Percentiles rank a stretch among this genome's conserved stretches.
These are phyloP conservation scores for Rhodotorula sp. DNA, from an alignment of 1,284 basidiomycete genomes.

Conservation along the genomic window DNA sequence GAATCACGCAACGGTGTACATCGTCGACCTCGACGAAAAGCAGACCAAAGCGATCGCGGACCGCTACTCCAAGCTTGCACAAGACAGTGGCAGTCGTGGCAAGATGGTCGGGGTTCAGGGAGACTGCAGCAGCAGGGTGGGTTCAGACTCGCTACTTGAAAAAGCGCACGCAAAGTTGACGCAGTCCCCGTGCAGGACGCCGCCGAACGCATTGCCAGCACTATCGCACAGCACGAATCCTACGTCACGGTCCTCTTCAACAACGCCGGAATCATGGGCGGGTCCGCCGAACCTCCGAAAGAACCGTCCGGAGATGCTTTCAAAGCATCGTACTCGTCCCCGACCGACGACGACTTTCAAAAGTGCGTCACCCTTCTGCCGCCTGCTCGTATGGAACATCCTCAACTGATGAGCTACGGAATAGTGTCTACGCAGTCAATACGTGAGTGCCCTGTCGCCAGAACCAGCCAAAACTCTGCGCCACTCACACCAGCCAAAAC, in stretches of 20 bases:
- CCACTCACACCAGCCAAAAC: too few relatives aligned
- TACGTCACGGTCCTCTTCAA: constrained; percentile 25
- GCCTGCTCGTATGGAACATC: too few relatives aligned
- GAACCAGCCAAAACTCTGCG: too few relatives aligned
- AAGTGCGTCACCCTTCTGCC: neutral
- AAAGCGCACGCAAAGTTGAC: neutral
- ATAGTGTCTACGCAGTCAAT: constrained; percentile 6
- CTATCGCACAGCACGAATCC: constrained; percentile 9
- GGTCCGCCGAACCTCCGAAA: neutral
- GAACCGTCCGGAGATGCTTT: constrained; percentile 6
- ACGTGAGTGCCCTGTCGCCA: constrained; percentile 1
- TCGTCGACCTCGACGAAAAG: constrained; percentile 23
- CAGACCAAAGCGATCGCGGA: constrained; percentile 1
- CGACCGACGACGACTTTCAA: constrained; percentile 17
- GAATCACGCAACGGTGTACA: constrained; percentile 55
- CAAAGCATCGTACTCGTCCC: constrained; percentile 7
- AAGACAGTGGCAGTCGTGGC: constrained; percentile 2
- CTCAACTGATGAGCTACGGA: too few relatives aligned
- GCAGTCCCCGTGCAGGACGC: constrained; percentile 1
- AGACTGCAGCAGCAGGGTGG: constrained; percentile 13
- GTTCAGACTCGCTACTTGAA: neutral
- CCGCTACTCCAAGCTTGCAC: constrained; percentile 7
- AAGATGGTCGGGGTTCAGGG: constrained; percentile 14
- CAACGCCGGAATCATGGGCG: constrained; percentile 24
- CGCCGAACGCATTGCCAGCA: constrained; percentile 3